Evolutionary conservation across 192 early-diverging fungal species (phyloP), one percentile per base, ranked within the genome.

Genomic region (Coemansia asiatica): DNA sequence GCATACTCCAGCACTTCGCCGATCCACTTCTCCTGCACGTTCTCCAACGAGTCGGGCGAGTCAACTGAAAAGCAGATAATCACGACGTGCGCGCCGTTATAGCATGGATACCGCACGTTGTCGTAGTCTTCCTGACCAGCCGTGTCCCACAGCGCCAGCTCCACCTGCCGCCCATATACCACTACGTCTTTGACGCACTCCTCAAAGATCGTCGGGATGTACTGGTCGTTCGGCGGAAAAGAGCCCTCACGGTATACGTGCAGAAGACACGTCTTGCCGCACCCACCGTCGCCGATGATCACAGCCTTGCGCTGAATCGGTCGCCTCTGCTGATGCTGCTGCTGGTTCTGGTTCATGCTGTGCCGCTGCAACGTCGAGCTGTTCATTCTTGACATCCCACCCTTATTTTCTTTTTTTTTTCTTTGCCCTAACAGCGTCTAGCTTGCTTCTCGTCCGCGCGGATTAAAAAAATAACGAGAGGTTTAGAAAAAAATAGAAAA

Each of bases 41-140:
- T 95, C 51, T 94, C 90, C 40, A 92, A 88, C 31, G 89, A 90
- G 63, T 89, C 86, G 36, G 92, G 93, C 50, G 92, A 90, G 67
- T 90, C 92, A 47, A 96, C 87, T 60, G 91, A 90, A 72, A 96
- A 97, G 77, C 91, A 93, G 60, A 98, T 95, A 62, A 98, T 82
- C 55, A 98, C 89, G 49, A 95, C 93, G 76, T 94, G 87, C 18
- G 94, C 90, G 66, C 93, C 93, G 49, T 93, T 90, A 76, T 96
- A 98, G 50, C 91, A 93, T 25, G 95, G 85, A 33, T 93, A 92
- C 59, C 94, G 89, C 60, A 98, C 84, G 63, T 92, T 90, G 76
- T 96, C 94, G 76, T 98, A 95, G 76, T 98, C 95, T 81, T 96
- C 94, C 63, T 95, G 94, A 29, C 92, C 94, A 54, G 95, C 94